Base-by-base conservation (phyloP, 305 asterid species). In the Fraxinus ornus region DNA sequence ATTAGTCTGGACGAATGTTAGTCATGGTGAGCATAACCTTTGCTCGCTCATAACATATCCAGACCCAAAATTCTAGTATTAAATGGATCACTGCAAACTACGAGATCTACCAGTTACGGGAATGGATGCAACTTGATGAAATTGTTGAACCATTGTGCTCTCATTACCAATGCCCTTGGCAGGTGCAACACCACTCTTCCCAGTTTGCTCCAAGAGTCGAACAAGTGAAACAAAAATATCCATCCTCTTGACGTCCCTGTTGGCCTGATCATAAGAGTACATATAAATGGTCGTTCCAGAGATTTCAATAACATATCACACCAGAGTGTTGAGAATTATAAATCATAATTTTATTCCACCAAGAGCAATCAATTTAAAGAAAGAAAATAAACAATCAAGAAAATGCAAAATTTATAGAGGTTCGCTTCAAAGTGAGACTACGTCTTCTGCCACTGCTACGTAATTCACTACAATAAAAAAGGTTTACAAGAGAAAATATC, bases 201-300 rank as follows among this genome's bases (percentile, higher is more conserved):
- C 80, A 24, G 89, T 91, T 89, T 92, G 98, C 87, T 93, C 98
- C 90, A 95, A 80, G 81, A 94, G 94, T 73, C 87, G 95, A 82
- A 95, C 97, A 22, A 95, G 91, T 15, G 99, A 93, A 77, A 95
- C 82, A 81, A 95, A 95, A 55, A 95, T 90, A 76, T 95, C 99
- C 97, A 94, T 94, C 85, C 98, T 92, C 4, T 97, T 94, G 32
- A 95, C 93, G 8, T 95, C 98, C 86, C 97, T 90, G 85, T 94
- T 92, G 2, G 99, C 99, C 99, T 95, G 98, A 80, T 86, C 21
- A 74, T 70, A 83, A 37, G 74, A 55, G 75, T 55, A 60, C 13
- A 57, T 66, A 80, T 81, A 60, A 80, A 24, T 1, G 22, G 24
- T 49, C 24, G 44, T 44, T 57, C 35, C 36, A 37, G 72, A 41